These are phyloP conservation scores for Priceomyces haplophilus DNA, from an alignment of 805 yeast genomes.

Conservation along the genomic window DNA sequence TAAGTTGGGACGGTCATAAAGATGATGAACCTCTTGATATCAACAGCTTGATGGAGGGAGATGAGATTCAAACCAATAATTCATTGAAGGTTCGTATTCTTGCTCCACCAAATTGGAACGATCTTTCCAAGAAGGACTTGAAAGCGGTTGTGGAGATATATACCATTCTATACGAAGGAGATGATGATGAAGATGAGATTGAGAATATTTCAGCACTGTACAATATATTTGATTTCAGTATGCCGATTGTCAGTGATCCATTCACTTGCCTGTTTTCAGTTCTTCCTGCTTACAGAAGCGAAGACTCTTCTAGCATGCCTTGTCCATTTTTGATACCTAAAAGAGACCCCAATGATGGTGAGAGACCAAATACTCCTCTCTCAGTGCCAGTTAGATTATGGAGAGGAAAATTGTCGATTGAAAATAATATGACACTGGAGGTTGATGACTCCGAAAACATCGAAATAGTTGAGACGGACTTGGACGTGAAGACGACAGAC, in stretches of 20 bases:
- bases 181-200: slow-evolving; percentile 7
- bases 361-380: slow-evolving; percentile 18
- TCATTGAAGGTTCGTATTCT: slow-evolving; percentile 22
- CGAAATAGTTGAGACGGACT: slow-evolving; percentile 13
- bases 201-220: slow-evolving; percentile 18
- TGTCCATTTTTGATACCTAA: slow-evolving; percentile 28
- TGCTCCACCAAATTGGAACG: slow-evolving; percentile 15
- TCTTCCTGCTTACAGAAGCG: slow-evolving; percentile 26
- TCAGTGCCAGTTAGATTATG: slow-evolving; percentile 30
- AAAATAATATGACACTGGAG: slow-evolving; percentile 2
- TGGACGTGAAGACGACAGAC: slow-evolving; percentile 23
- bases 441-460: slow-evolving; percentile 10
- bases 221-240: slow-evolving; percentile 18
- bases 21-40: slow-evolving; percentile 39
- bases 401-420: slow-evolving; percentile 20
- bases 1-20: slow-evolving; percentile 34
- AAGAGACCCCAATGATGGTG: slow-evolving; percentile 8
- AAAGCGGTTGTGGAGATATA: slow-evolving; percentile 20
- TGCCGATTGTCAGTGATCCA: slow-evolving; percentile 24
- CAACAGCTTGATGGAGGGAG: slow-evolving; percentile 6
- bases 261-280: slow-evolving; percentile 22
- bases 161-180: slow-evolving; percentile 22
- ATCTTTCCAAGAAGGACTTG: slow-evolving; percentile 9
- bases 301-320: slow-evolving; percentile 30
- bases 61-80: slow-evolving; percentile 2